These are phyloP conservation scores for Penicillium desertorum DNA, from an alignment of 495 filamentous ascomycete genomes.

Conservation along the genomic window DNA sequence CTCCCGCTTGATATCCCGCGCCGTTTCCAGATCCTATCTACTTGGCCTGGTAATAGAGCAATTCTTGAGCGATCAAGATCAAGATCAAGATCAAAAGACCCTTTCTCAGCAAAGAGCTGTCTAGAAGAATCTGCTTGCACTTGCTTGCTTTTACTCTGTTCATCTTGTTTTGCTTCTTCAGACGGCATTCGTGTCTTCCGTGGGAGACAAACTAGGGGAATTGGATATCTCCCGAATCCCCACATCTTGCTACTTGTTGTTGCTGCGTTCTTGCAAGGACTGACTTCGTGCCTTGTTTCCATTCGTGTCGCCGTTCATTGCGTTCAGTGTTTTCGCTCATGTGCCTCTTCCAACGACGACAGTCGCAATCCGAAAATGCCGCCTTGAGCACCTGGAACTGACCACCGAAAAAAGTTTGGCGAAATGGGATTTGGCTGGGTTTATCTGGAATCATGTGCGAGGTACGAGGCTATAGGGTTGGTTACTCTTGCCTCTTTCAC, in stretches of 20 bases:
- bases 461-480: not conserved
- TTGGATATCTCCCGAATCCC: conserved; percentile 2
- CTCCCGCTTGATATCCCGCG: conserved; percentile 24
- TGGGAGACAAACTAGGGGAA: conserved; percentile 7
- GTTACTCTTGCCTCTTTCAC: not conserved
- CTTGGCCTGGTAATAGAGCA: conserved; percentile 25
- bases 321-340: conserved; percentile 9
- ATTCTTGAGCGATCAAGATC: conserved; percentile 23
- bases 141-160: conserved; percentile 1
- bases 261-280: conserved; percentile 20
- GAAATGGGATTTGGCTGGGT: not conserved
- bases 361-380: not conserved
- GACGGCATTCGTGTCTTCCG: conserved; percentile 12
- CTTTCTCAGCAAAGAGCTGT: conserved; percentile 13
- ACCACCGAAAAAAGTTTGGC: not conserved
- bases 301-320: not conserved
- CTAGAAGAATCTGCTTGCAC: conserved; percentile 18
- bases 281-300: conserved; percentile 18
- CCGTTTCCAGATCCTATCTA: conserved; percentile 15
- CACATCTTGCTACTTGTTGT: conserved; percentile 10
- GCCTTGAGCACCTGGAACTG: not conserved
- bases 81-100: conserved; percentile 8
- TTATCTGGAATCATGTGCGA: not conserved
- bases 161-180: conserved; percentile 13
- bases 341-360: conserved; percentile 5